Base-by-base conservation (phyloP, 2,329 filamentous ascomycete species). In the Penicillium hordei region DNA sequence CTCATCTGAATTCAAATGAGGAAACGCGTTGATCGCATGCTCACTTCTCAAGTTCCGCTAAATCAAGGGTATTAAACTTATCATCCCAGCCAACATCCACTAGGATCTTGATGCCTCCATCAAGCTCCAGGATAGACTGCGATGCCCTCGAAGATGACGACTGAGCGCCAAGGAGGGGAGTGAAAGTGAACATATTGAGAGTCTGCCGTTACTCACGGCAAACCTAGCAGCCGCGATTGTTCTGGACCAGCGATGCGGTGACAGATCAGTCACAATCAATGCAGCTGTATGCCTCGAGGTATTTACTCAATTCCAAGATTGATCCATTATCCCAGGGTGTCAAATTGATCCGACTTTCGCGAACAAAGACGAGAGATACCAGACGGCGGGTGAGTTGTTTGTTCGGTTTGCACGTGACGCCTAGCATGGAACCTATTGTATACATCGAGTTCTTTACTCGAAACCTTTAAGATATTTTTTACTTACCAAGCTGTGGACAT, bases 61-160 rank as follows among this genome's bases (percentile, higher is more conserved):
- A 85, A 80, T 91, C 89, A 61, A 85, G 84, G 33, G 86, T 85
- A 71, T 96, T 89, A 72, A 99, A 97, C 2, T 85, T 84, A 73
- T 96, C 91, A 72, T 97, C 93, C 94, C 94, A 99, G 59, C 94
- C 94, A 44, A 97, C 88, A 72, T 97, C 93, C 38, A 99, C 86
- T 53, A 99, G 83, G 52, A 99, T 86, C 76, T 97, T 97, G 78
- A 99, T 89, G 58, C 93, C 94, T 63, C 93, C 93, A 79, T 99
- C 94, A 55, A 99, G 89, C 79, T 97, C 93, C 48, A 99, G 81
- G 36, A 99, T 85, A n/a, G 94, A 97, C 75, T 97, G 92, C 62
- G 92, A 95, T 43, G 93, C 93, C 58, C 87, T 82, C 46, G 91
- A 94, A 65, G 89, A 86, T 5, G 72, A 73, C 51, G 91, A 93